Conservation (phyloP, 768 basidiomycete genomes). For the Suillus cothurnatus region DNA sequence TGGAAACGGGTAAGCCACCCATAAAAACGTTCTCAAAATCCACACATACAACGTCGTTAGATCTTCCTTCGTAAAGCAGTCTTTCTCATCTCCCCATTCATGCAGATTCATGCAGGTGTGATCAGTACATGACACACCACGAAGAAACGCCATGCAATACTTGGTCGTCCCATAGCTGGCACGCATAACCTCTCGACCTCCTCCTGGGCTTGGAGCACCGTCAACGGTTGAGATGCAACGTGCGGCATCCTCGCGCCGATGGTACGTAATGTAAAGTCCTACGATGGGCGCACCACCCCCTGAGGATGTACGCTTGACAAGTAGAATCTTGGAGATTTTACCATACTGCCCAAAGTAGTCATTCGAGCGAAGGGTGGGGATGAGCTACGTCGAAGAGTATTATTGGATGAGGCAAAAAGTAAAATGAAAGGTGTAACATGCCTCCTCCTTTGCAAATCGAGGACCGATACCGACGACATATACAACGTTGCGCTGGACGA, state of each 20-base stretch:
- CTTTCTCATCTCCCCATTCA: conserved; percentile 98
- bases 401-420: conserved; percentile 10
- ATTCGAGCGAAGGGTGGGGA: conserved; percentile 88
- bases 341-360: conserved; percentile 99
- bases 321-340: conserved; percentile 93
- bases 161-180: conserved; percentile 97
- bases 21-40: conserved; percentile 10
- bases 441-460: conserved; percentile 95
- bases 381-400: conserved; percentile 53
- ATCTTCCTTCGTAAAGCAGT: conserved; percentile 97
- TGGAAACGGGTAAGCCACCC: conserved; percentile 29
- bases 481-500: conserved; percentile 95
- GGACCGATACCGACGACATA: conserved; percentile 96
- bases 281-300: conserved; percentile 74
- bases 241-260: conserved; percentile 92
- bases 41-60: conserved; percentile 80
- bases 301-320: conserved; percentile 85
- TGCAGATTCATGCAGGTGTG: conserved; percentile 93
- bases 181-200: conserved; percentile 85
- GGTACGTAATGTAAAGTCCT: conserved; percentile 96
- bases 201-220: conserved; percentile 87
- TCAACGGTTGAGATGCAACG: conserved; percentile 93
- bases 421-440: conserved; percentile 37
- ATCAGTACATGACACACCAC: conserved; percentile 81
- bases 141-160: conserved; percentile 95